Percentiles rank a stretch among this genome's conserved stretches.
These are phyloP conservation scores for Pythium pectinolyticum DNA, from an alignment of 352 stramenopile genomes.

Conservation along the genomic window DNA sequence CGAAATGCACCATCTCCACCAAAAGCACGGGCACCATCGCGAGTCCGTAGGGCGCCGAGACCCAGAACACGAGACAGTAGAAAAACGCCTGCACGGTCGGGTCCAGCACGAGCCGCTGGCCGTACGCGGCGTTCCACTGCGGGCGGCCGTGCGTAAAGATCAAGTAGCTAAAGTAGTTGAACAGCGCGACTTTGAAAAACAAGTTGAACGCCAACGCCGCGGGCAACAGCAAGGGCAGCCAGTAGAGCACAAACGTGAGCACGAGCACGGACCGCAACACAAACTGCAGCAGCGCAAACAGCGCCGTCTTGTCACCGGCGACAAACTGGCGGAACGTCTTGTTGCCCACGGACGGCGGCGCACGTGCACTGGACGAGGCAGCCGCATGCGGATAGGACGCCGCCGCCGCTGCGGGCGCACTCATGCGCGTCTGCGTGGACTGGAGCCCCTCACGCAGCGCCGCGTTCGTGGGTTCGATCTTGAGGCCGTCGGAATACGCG, in stretches of 20 bases:
- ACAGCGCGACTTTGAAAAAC: conserved; percentile 83
- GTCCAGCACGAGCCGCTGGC: conserved; percentile 81
- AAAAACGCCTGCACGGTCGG: conserved; percentile 81
- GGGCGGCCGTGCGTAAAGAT: conserved; percentile 77
- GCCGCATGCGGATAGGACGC: conserved; percentile 10
- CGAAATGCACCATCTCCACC: conserved; percentile 78
- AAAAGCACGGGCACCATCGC: conserved; percentile 79
- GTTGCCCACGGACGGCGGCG: conserved; percentile 19
- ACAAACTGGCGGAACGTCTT: conserved; percentile 56
- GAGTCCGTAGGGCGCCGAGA: conserved; percentile 71
- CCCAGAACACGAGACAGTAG: conserved; percentile 86
- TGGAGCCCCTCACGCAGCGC: conserved; percentile 72
- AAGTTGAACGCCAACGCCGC: conserved; percentile 49
- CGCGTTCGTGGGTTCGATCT: conserved; percentile 56
- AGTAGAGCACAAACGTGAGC: conserved; percentile 74
- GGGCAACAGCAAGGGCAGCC: conserved; percentile 50
- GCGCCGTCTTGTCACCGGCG: conserved; percentile 50
- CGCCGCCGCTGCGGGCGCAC: conserved; percentile 21
- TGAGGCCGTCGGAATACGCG: conserved; percentile 79
- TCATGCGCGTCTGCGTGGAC: conserved; percentile 54
- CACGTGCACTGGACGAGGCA: conserved; percentile 14
- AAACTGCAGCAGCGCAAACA: conserved; percentile 79
- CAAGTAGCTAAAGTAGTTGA: conserved; percentile 82
- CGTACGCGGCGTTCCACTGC: conserved; percentile 70
- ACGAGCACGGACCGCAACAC: conserved; percentile 60